Evolutionary conservation across 2,329 filamentous ascomycete genomes (phyloP), one percentile per base, ranked within the genome.

Genomic region (Sporothrix sp.): DNA sequence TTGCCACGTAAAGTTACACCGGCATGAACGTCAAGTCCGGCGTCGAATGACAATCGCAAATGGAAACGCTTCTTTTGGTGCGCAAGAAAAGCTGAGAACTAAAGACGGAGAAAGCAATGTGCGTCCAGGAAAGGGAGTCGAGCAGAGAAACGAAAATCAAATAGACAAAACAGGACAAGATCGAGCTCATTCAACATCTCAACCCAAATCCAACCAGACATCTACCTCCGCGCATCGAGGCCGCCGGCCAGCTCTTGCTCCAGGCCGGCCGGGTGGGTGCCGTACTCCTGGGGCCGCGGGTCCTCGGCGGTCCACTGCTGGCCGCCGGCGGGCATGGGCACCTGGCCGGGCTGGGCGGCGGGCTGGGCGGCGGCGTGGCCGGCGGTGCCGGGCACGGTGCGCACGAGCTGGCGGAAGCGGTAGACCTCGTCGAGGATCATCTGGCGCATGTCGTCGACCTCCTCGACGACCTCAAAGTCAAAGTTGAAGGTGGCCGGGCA

Each of bases 401-500:
- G 72, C 11, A 80, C 78, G 28, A 66, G 60, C 62, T 79, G 75
- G 56, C 93, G 81, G 81, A 98, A 98, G 58, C 82, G 78, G 63
- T 81, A 76, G 44, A 98, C 93, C 68, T 98, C 93, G n/a, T 91
- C 85, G 53, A 96, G 74, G 58, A 98, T 98, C 87, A 96, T 94
- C 68, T 84, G 83, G 65, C 93, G 87, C 90, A 98, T 97, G 60
- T 96, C 87, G 20, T 75, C 78, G 18, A 98, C 89, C 39, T 97
- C 93, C 48, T 98, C 91, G 35, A 96, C 81, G n/a, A 95, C 83
- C 67, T 98, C 93, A 63, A 98, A 98, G 66, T 91, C 85, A 72
- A 98, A 98, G 74, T 98, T 90, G 70, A 98, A 98, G 16, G 88
- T 90, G 14, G 85, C 87, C 0, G 90, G 90, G 72, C 91, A 97